Percentiles rank a stretch among this genome's conserved stretches.
Conservation (phyloP, 306 rosid genomes). For the Astragalus membranaceus region DNA sequence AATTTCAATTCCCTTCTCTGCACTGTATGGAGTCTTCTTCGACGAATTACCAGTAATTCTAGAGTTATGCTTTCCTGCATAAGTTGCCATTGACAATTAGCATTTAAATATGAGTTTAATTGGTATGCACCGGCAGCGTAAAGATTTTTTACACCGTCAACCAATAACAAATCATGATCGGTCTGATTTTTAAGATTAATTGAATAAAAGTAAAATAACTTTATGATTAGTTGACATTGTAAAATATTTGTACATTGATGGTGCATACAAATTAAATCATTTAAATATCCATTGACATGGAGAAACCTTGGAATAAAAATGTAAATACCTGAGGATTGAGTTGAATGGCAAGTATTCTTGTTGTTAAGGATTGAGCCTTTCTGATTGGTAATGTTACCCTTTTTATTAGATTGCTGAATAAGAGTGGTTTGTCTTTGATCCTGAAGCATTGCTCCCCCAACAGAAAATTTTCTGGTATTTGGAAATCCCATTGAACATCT, state of each 20-base stretch:
- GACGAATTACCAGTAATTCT: constrained; percentile 25
- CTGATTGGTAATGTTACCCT: constrained; percentile 25
- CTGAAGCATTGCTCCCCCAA: constrained; percentile 50
- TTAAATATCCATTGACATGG: not conserved
- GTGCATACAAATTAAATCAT: too few relatives aligned
- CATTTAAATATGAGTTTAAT: not conserved
- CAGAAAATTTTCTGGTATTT: constrained; percentile 36
- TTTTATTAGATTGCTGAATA: constrained; percentile 35
- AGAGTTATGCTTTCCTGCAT: constrained; percentile 34
- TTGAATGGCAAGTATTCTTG: constrained; percentile 25
- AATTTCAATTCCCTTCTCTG: constrained; percentile 21
- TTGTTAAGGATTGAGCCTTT: constrained; percentile 23
- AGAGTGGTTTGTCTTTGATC: constrained; percentile 37
- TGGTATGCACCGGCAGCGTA: too few relatives aligned
- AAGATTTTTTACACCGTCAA: too few relatives aligned
- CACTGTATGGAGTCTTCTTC: constrained; percentile 17
- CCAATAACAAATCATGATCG: too few relatives aligned
- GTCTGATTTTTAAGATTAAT: too few relatives aligned
- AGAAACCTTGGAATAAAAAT: not conserved
- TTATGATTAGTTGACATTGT: too few relatives aligned
- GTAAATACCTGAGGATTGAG: constrained; percentile 32
- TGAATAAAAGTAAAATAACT: too few relatives aligned
- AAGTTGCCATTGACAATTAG: not conserved
- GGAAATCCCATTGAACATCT: constrained; percentile 35
- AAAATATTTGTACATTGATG: too few relatives aligned